Conservation (phyloP, 2,329 filamentous ascomycete genomes). For the Tolypocladium tundrense region DNA sequence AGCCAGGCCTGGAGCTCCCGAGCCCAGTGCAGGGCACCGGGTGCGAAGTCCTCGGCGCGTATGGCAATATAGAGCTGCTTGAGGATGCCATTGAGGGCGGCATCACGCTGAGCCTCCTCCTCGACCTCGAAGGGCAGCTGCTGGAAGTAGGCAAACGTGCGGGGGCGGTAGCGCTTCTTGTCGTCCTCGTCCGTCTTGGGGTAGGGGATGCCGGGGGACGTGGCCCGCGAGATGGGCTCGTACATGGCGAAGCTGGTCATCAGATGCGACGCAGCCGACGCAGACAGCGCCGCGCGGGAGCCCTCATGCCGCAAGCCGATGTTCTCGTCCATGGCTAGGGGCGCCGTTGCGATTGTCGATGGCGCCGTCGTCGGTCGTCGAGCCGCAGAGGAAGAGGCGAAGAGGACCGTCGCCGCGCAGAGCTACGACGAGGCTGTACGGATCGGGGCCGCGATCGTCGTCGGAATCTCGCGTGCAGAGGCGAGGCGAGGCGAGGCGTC, state of each 20-base stretch:
- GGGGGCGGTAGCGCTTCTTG: conserved; percentile 63
- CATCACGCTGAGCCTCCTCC: conserved; percentile 65
- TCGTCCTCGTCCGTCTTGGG: conserved; percentile 38
- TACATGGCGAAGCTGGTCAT: conserved; percentile 31
- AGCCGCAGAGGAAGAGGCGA: not conserved
- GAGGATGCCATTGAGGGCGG: conserved; percentile 75
- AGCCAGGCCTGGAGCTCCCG: conserved; percentile 93
- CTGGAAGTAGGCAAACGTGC: conserved; percentile 87
- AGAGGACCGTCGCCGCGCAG: not conserved
- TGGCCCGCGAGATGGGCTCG: conserved; percentile 73
- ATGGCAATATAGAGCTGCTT: conserved; percentile 90
- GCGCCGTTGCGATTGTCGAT: not conserved
- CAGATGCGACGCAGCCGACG: conserved; percentile 20
- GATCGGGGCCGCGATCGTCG: not conserved
- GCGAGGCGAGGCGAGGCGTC: not conserved
- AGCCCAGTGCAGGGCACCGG: conserved; percentile 93
- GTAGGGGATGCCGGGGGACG: conserved; percentile 63
- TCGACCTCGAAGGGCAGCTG: conserved; percentile 86
- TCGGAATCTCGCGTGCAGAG: not conserved
- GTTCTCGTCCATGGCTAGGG: conserved; percentile 26
- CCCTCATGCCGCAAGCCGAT: conserved; percentile 22
- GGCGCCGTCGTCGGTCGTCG: not conserved
- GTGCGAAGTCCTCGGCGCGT: conserved; percentile 85
- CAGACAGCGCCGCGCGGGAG: conserved; percentile 17
- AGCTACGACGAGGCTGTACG: not conserved